phyloP scores from a whole-genome alignment of 2,329 filamentous ascomycete genomes.

The Neofusicoccum parvum region DNA sequence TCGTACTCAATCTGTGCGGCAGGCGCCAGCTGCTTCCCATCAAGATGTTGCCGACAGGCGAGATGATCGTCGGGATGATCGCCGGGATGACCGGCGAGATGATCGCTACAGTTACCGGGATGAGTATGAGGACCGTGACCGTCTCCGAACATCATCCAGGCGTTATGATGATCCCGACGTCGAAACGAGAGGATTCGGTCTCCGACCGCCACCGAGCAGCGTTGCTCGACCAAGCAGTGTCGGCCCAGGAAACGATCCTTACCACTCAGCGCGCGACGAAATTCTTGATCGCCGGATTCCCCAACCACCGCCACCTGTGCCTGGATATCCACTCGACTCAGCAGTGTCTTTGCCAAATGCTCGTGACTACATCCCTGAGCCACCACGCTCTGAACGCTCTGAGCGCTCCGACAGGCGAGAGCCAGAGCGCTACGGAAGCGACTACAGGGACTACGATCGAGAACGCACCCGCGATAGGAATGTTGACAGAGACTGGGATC shows the following conservation, averaged over 20 bases:
- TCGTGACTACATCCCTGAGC: conserved; percentile 17
- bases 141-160: conserved; percentile 39
- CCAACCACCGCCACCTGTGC: neutral
- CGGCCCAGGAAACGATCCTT: conserved; percentile 18
- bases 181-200: conserved; percentile 51
- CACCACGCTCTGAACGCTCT: conserved; percentile 29
- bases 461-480: conserved; percentile 22
- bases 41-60: conserved; percentile 39
- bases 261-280: conserved; percentile 35
- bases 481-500: conserved; percentile 24
- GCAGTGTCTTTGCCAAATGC: neutral
- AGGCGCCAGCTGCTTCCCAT: conserved; percentile 46
- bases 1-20: conserved; percentile 43
- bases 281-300: conserved; percentile 41
- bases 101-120: conserved; percentile 39
- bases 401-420: conserved; percentile 31
- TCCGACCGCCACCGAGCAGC: conserved; percentile 34
- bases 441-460: conserved; percentile 22
- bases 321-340: conserved; percentile 9
- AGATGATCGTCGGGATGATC: conserved; percentile 15
- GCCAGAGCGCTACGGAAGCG: conserved; percentile 16
- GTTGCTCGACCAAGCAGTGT: conserved; percentile 15
- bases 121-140: conserved; percentile 47
- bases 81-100: conserved; percentile 34
- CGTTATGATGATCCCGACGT: conserved; percentile 49